phyloP scores from a whole-genome alignment of 164 flowering plant species.

The Dillenia suffruticosa region DNA sequence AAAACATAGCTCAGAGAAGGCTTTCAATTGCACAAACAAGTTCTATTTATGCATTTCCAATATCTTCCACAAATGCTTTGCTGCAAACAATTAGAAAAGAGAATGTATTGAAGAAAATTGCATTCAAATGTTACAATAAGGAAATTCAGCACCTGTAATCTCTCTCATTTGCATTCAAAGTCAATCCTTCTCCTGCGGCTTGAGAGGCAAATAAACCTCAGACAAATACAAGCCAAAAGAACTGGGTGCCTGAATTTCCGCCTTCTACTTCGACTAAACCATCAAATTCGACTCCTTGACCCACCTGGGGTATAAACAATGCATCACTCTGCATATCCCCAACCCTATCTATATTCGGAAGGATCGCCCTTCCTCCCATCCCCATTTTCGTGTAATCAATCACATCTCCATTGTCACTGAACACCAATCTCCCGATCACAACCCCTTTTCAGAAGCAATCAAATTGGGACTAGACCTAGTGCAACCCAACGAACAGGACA shows the following conservation, averaged over 20 bases:
- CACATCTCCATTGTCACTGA: constrained; percentile 89
- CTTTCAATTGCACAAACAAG: no score
- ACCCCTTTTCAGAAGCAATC: constrained; percentile 89
- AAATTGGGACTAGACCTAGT: constrained; percentile 92
- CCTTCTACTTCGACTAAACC: constrained; percentile 98
- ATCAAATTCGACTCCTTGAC: constrained; percentile 81
- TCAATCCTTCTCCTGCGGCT: constrained; percentile 94
- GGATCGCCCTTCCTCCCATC: constrained; percentile 96
- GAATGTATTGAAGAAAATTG: no score
- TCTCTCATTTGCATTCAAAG: constrained; percentile 31
- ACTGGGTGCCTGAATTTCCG: constrained; percentile 97
- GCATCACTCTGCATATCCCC: constrained; percentile 94
- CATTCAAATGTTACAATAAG: no score
- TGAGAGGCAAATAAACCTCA: constrained; percentile 89
- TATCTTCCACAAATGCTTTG: no score
- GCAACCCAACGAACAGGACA: constrained; percentile 87
- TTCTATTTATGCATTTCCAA: no score
- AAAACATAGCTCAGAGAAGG: no score
- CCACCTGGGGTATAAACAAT: constrained; percentile 85
- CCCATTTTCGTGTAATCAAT: constrained; percentile 99
- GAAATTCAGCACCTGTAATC: no score
- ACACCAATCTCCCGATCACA: constrained; percentile 81
- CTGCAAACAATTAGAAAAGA: no score
- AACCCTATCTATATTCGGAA: constrained; percentile 92
- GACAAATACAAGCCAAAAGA: constrained; percentile 91